These are phyloP conservation scores for Hygrophorus pudorinus DNA, from an alignment of 768 basidiomycete genomes.

Conservation along the genomic window DNA sequence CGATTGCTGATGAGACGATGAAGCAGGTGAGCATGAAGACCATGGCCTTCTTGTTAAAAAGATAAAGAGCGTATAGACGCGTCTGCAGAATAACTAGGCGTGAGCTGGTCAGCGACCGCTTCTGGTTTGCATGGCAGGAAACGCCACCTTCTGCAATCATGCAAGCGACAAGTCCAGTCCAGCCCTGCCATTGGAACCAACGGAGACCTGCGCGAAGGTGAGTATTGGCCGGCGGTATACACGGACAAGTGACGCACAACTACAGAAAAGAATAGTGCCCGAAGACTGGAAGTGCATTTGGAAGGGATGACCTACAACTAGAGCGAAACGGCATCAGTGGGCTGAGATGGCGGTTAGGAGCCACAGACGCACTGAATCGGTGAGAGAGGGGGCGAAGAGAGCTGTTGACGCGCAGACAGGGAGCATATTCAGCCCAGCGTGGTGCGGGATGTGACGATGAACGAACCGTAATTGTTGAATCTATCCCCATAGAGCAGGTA, in stretches of 20 bases:
- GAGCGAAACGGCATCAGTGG: slow-evolving; percentile 2
- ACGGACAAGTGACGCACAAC: slow-evolving; percentile 19
- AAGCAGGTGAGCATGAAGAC: slow-evolving; percentile 34
- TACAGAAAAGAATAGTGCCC: slow-evolving; percentile 3
- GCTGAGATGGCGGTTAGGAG: neutral
- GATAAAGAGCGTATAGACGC: slow-evolving; percentile 54
- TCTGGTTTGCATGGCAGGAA: neutral
- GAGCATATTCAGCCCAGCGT: neutral
- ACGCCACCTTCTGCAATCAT: slow-evolving; percentile 44
- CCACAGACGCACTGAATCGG: slow-evolving; percentile 29
- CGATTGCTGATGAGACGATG: slow-evolving; percentile 26
- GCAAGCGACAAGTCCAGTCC: slow-evolving; percentile 44
- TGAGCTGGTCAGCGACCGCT: neutral
- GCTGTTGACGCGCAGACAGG: slow-evolving; percentile 9
- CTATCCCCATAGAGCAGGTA: slow-evolving; percentile 16
- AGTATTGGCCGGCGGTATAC: neutral
- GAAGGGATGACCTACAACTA: slow-evolving; percentile 10
- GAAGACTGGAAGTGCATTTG: neutral
- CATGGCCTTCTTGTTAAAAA: slow-evolving; percentile 40
- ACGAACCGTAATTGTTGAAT: slow-evolving; percentile 45
- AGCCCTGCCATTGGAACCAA: slow-evolving; percentile 44
- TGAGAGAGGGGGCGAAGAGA: slow-evolving; percentile 31
- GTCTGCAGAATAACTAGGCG: slow-evolving; percentile 46
- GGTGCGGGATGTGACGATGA: no score
- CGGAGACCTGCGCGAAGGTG: neutral